These are phyloP conservation scores for Vigna hirtella DNA, from an alignment of 306 rosid species.

Conservation along the genomic window DNA sequence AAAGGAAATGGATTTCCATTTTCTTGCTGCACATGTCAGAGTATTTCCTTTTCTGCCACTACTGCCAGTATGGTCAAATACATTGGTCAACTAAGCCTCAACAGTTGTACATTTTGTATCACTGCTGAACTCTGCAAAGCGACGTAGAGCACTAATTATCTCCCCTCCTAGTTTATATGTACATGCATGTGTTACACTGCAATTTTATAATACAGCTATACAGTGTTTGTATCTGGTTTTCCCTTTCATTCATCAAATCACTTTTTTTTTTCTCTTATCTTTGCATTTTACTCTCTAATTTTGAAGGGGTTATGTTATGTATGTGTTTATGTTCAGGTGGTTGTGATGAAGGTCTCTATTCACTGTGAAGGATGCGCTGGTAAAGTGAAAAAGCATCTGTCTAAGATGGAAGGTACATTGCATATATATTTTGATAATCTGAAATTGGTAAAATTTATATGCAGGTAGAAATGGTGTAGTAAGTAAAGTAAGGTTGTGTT, in stretches of 20 bases:
- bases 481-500: no score
- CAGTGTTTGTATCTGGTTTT: no score
- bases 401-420: slow-evolving; percentile 79
- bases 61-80: background rate
- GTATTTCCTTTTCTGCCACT: background rate
- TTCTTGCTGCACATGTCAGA: background rate
- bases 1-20: background rate
- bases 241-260: no score
- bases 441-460: background rate
- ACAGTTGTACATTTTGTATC: no score
- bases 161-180: no score
- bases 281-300: slow-evolving; percentile 4
- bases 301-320: background rate
- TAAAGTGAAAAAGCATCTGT: slow-evolving; percentile 80
- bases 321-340: slow-evolving; percentile 60
- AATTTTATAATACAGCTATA: no score
- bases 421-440: slow-evolving; percentile 3
- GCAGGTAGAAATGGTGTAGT: background rate
- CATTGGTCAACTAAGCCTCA: no score
- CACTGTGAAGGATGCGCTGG: slow-evolving; percentile 98
- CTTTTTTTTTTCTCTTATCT: no score
- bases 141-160: no score
- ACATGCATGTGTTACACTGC: no score
- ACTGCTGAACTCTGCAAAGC: no score
- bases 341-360: slow-evolving; percentile 90